Evolutionary conservation across 1,139 yeast genomes (phyloP), one percentile per base, ranked within the genome.

Genomic region (Pichia sp.): DNA sequence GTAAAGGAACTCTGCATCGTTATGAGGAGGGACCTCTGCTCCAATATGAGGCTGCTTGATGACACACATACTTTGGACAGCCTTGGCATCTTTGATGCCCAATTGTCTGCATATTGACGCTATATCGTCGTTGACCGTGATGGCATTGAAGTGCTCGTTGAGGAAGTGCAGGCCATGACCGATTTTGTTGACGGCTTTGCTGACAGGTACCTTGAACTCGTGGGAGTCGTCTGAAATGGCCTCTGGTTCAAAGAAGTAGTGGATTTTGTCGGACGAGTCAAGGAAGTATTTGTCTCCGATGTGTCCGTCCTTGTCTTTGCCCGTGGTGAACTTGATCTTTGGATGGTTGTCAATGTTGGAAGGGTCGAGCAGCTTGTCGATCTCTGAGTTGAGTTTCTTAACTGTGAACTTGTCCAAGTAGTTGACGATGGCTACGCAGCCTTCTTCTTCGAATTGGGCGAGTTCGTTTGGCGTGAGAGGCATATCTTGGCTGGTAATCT

Each of bases 1-100:
- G 67, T 74, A 87, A 37, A 87, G 71, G 60, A 87, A 87, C 3
- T 83, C 82, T 1, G 83, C 90, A 64, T 87, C 96, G 49, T 84
- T 86, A 62, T 87, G 96, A 0, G 87, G 75, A 2, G 95, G 95
- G 0, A 87, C 95, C 43, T 82, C 84, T 1, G 85, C 85, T 30
- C 95, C 87, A 42, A 78, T 80, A 50, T 74, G 76, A 0, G 95
- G 91, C 62, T 86, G 95, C 63, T 87, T 87, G 69, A 87, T 84
- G 45, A 87, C 85, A 39, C 85, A 71, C 96, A 87, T 87, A 56
- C 88, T 81, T 66, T 87, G 95, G 44, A 87, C 72, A 2, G 87
- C 86, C 30, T 86, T 70, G 0, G 95, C 90, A 54, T 86, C 90
- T 43, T 70, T 59, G 60, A 76, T 82, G 0, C 76, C 73, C 49